Conservation (phyloP, 1,139 yeast genomes). For the Scheffersomyces parashehatae region DNA sequence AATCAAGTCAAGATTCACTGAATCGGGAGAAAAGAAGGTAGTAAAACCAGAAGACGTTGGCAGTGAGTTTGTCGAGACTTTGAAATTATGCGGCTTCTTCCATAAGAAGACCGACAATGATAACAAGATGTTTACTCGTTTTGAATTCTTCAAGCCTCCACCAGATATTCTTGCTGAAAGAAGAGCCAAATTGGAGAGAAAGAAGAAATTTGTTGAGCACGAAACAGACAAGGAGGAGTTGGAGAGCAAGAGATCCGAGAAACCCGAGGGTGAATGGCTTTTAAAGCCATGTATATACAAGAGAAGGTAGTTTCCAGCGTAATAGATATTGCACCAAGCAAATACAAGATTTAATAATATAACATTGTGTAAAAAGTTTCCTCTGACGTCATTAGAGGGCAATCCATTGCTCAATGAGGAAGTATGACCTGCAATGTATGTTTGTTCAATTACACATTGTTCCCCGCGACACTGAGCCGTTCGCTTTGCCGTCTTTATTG, state of each 20-base stretch:
- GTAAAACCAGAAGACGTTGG: constrained; percentile 47
- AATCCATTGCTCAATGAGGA: no score
- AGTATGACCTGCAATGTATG: no score
- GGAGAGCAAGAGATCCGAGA: constrained; percentile 52
- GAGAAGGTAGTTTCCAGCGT: constrained; percentile 54
- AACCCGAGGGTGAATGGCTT: constrained; percentile 83
- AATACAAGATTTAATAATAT: no score
- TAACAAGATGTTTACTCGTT: constrained; percentile 92
- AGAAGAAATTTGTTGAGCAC: constrained; percentile 70
- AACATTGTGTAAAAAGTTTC: no score
- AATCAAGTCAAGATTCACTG: constrained; percentile 87
- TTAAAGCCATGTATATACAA: constrained; percentile 95
- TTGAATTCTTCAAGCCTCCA: constrained; percentile 90
- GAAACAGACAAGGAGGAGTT: constrained; percentile 63
- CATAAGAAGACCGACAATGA: constrained; percentile 84
- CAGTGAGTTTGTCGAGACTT: constrained; percentile 72
- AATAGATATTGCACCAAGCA: background rate
- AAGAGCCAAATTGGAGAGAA: constrained; percentile 61
- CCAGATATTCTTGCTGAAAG: constrained; percentile 67
- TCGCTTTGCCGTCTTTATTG: no score
- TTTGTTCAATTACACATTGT: no score
- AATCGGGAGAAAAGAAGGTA: constrained; percentile 30
- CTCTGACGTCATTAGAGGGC: no score
- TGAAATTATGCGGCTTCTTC: constrained; percentile 79
- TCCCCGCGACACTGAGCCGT: no score